These are phyloP conservation scores for Ganoderma leucocontextum DNA, from an alignment of 1,284 basidiomycete species.

Conservation along the genomic window DNA sequence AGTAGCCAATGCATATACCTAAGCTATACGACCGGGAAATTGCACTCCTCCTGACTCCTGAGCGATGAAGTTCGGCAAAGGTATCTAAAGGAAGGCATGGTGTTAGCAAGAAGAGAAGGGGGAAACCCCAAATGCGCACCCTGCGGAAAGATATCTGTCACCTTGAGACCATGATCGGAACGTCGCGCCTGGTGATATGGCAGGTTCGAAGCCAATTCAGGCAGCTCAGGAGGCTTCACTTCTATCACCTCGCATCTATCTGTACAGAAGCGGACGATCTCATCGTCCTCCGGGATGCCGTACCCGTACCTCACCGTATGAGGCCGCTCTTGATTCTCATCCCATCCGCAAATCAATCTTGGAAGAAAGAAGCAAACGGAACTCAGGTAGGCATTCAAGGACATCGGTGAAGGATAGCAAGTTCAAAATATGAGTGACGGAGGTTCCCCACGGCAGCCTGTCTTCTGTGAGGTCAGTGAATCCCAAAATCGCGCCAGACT, in stretches of 20 bases:
- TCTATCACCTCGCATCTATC: neutral
- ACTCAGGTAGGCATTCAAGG: no score
- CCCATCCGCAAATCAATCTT: neutral
- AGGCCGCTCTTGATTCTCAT: neutral
- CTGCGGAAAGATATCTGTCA: neutral
- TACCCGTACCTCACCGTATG: slow-evolving; percentile 3
- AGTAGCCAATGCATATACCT: neutral
- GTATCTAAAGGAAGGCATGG: neutral
- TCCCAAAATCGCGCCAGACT: neutral
- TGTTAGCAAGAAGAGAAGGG: neutral
- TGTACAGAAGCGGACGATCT: neutral
- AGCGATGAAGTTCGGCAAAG: neutral
- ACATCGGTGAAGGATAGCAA: no score
- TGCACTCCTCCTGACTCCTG: neutral
- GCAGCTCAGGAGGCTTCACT: neutral
- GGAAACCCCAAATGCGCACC: neutral
- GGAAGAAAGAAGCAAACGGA: neutral
- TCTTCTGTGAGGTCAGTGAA: neutral
- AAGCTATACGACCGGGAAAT: neutral
- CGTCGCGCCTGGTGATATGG: neutral
- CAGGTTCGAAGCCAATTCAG: neutral
- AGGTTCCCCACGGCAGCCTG: neutral
- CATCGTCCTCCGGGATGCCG: neutral
- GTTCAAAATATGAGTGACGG: neutral
- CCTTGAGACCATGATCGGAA: neutral